Evolutionary conservation across 169 alveolate genomes (phyloP), one percentile per base, ranked within the genome.

Genomic region (Eimeria maxima): DNA sequence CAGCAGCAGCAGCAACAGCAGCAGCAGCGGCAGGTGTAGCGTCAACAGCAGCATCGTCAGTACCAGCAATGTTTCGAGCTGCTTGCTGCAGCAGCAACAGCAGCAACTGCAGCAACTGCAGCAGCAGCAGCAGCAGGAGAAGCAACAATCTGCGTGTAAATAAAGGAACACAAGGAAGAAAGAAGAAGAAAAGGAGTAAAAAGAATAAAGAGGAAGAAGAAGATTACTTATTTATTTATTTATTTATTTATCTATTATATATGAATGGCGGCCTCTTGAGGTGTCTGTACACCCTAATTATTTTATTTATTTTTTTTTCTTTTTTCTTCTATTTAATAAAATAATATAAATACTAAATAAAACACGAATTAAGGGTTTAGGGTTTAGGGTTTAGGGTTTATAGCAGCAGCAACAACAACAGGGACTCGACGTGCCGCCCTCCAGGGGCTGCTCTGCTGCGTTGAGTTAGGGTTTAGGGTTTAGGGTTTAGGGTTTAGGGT

Each of bases 51-150:
- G n/a, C n/a, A n/a, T n/a, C n/a, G n/a, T n/a, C n/a, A n/a, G n/a
- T n/a, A n/a, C n/a, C n/a, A n/a, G n/a, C n/a, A n/a, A n/a, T 71
- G 81, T 45, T 71, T 5, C 81, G n/a, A 24, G 47, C n/a, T 7
- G 10, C 81, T 22, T 71, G 81, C 81, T 45, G 47, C 81, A 71
- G 81, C 81, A 71, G 81, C 81, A 71, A 45, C 81, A 71, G 81
- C 81, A 71, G 81, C 81, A 71, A 38, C 81, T 24, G 81, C 81
- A 71, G 81, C 81, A 29, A 10, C 78, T 8, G 78, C 78, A 67
- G 44, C 78, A 67, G 78, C 78, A 71, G 81, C 81, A 71, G 81
- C 81, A 71, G 81, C 81, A 27, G 47, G n/a, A n/a, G n/a, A n/a
- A n/a, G n/a, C n/a, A n/a, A n/a, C n/a, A n/a, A n/a, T n/a, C 67